Evolutionary conservation across 345 rosid species (phyloP).

Genomic region (Combretum micranthum): DNA sequence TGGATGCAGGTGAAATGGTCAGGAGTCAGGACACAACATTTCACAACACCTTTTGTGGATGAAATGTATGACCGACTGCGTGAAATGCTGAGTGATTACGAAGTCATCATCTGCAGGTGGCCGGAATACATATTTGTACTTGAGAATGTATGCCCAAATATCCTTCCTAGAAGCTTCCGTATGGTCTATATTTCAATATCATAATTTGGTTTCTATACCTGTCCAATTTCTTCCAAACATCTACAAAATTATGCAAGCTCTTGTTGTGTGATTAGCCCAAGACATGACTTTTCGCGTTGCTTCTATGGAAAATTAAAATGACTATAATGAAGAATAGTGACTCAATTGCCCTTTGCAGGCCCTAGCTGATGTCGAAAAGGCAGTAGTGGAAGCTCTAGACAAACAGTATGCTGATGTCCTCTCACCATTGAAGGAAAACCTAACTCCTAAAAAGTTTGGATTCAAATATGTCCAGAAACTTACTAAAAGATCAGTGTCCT

Average conservation of each 20-base stretch:
- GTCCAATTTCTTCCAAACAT: not conserved
- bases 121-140: conserved; percentile 89
- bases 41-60: conserved; percentile 92
- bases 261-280: not conserved
- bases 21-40: conserved; percentile 88
- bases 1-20: conserved; percentile 85
- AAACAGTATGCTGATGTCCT: conserved; percentile 90
- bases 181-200: too few species aligned
- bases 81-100: conserved; percentile 69
- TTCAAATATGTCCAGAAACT: conserved; percentile 87
- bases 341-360: conserved; percentile 37
- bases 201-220: not conserved
- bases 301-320: conserved; percentile 2
- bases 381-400: conserved; percentile 86
- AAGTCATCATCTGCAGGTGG: conserved; percentile 92
- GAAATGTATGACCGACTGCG: conserved; percentile 84
- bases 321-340: not conserved
- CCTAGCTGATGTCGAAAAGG: conserved; percentile 91
- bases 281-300: not conserved
- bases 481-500: conserved; percentile 65
- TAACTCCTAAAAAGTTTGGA: conserved; percentile 85
- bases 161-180: not conserved
- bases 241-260: not conserved
- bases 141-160: conserved; percentile 60
- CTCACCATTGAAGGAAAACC: conserved; percentile 83